Percentiles rank a stretch among this genome's conserved stretches.
These are phyloP conservation scores for Chalciporus sphaerocephalus DNA, from an alignment of 768 basidiomycete genomes.

Conservation along the genomic window DNA sequence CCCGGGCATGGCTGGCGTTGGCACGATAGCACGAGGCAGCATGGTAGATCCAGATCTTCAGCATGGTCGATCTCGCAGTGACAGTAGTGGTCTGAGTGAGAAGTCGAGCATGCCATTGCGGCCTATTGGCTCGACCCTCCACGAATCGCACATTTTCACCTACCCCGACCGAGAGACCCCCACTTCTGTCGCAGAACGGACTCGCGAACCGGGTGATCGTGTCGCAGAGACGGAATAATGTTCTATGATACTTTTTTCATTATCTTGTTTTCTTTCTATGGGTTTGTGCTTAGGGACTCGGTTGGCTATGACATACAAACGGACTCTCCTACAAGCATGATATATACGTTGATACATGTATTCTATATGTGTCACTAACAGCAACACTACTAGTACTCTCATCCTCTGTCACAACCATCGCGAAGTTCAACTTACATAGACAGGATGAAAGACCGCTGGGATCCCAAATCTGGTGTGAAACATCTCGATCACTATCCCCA, in stretches of 20 bases:
- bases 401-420: no score
- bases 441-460: no score
- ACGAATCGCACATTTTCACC: conserved; percentile 2
- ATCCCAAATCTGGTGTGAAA: no score
- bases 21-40: conserved; percentile 38
- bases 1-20: conserved; percentile 43
- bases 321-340: not conserved
- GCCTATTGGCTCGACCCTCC: conserved; percentile 1
- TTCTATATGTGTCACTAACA: conserved; percentile 9
- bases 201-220: not conserved
- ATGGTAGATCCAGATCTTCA: conserved; percentile 15
- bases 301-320: not conserved
- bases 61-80: conserved; percentile 11
- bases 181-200: conserved; percentile 5
- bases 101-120: conserved; percentile 9
- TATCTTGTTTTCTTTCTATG: not conserved
- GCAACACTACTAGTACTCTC: conserved; percentile 6
- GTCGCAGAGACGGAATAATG: not conserved
- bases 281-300: conserved; percentile 1
- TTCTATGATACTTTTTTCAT: not conserved
- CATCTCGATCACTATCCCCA: no score
- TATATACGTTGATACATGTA: not conserved
- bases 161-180: not conserved
- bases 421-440: no score
- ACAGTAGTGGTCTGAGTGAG: conserved; percentile 8